Conservation (phyloP, 2,329 filamentous ascomycete species). For the Colletotrichum nymphaeae region DNA sequence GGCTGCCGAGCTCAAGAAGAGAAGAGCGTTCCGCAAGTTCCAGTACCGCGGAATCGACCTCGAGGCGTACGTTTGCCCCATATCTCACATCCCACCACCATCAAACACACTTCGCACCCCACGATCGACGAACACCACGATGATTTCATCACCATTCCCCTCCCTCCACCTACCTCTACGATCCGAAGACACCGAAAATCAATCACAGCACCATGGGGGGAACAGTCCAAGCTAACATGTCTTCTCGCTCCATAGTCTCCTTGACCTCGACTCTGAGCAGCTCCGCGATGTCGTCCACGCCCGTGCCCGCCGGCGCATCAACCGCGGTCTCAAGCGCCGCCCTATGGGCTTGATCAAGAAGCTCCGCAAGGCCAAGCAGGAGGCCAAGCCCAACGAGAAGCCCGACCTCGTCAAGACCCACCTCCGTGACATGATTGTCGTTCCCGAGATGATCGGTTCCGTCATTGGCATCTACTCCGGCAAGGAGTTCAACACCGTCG, state of each 20-base stretch:
- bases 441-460: slow-evolving; percentile 99
- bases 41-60: slow-evolving; percentile 99
- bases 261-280: slow-evolving; percentile 98
- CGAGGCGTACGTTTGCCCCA: slow-evolving; percentile 82
- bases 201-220: slow-evolving; percentile 28
- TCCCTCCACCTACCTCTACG: not conserved
- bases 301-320: slow-evolving; percentile 98
- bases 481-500: slow-evolving; percentile 99
- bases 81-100: slow-evolving; percentile 41
- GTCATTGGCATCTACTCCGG: slow-evolving; percentile 99
- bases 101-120: not conserved
- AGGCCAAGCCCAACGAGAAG: slow-evolving; percentile 99
- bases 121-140: not conserved
- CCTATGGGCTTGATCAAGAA: slow-evolving; percentile 99
- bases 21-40: slow-evolving; percentile 99
- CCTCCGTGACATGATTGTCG: slow-evolving; percentile 99
- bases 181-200: not conserved
- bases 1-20: slow-evolving; percentile 99
- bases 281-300: slow-evolving; percentile 99
- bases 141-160: not conserved
- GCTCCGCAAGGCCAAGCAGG: slow-evolving; percentile 99
- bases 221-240: slow-evolving; percentile 30
- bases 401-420: slow-evolving; percentile 99
- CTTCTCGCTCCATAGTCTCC: slow-evolving; percentile 74
- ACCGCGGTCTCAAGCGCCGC: slow-evolving; percentile 99